Conservation (phyloP, 164 flowering plant species). For the Vitis vinifera region ASM3070453v1 NC_081811.1:30443001-30443500, state of each 20-base stretch:
- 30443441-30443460: neutral
- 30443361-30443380: slow-evolving; percentile 76
- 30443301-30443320: slow-evolving; percentile 96
- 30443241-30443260: slow-evolving; percentile 1
- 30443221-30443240: too few species aligned
- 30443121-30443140: too few species aligned
- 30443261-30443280: neutral
- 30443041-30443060: too few species aligned
- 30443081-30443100: too few species aligned
- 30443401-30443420: neutral
- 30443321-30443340: slow-evolving; percentile 87
- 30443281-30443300: slow-evolving; percentile 40
- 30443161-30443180: too few species aligned
- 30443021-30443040: too few species aligned
- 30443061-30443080: too few species aligned
- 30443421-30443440: neutral
- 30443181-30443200: too few species aligned
- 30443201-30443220: too few species aligned
- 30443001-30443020: too few species aligned
- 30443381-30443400: slow-evolving; percentile 1
- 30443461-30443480: slow-evolving; percentile 3
- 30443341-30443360: slow-evolving; percentile 86
- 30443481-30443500: slow-evolving; percentile 54
- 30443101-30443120: too few species aligned
- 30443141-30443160: too few species aligned